Evolutionary conservation across 495 filamentous ascomycete genomes (phyloP).

Genomic region (Hypoxylon cercidicola): DNA sequence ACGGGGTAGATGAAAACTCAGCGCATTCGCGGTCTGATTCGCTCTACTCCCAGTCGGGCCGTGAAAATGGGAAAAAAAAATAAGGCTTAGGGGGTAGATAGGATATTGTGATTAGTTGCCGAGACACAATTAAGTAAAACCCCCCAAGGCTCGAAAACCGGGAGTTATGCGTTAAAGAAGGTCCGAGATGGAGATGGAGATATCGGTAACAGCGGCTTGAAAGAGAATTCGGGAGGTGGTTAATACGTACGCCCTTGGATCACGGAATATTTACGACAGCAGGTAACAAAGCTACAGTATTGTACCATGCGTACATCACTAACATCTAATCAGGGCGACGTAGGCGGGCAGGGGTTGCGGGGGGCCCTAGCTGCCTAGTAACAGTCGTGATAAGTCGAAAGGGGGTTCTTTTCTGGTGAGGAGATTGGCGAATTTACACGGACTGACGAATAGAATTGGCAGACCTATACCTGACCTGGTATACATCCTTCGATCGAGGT

Average conservation of each 20-base stretch:
- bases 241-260: constrained; percentile 9
- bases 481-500: constrained; percentile 33
- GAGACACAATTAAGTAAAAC: constrained; percentile 13
- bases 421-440: constrained; percentile 23
- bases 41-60: constrained; percentile 17
- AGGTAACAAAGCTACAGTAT: constrained; percentile 24
- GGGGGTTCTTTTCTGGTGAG: constrained; percentile 12
- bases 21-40: constrained; percentile 6
- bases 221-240: constrained; percentile 15
- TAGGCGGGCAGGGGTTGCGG: constrained; percentile 27
- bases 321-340: constrained; percentile 22
- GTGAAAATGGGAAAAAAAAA: constrained; percentile 14
- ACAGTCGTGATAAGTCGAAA: constrained; percentile 32
- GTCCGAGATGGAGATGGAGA: constrained; percentile 24
- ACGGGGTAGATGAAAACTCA: constrained; percentile 7
- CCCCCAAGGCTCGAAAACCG: constrained; percentile 15
- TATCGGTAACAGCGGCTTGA: constrained; percentile 35
- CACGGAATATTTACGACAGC: constrained; percentile 1
- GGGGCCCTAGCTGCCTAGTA: not conserved
- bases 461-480: constrained; percentile 10
- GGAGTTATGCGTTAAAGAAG: constrained; percentile 36
- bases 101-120: constrained; percentile 4
- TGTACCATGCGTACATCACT: not conserved
- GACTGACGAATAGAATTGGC: constrained; percentile 34
- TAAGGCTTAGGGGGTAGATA: constrained; percentile 3